These are phyloP conservation scores for Xylariaceae sp. DNA, from an alignment of 2,329 filamentous ascomycete genomes.

Conservation along the genomic window DNA sequence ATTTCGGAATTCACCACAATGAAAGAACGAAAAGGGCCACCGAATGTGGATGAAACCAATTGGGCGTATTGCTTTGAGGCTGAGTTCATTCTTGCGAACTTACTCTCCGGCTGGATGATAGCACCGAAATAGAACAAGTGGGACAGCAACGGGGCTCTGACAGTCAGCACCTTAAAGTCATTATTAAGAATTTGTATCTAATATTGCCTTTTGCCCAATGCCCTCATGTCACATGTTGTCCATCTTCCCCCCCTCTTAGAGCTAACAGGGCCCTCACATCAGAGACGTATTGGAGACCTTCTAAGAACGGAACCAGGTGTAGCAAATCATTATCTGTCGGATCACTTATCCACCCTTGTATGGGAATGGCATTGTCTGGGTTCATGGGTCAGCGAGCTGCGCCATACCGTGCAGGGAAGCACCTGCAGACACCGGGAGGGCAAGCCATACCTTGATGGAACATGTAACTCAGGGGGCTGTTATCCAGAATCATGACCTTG, in stretches of 20 bases:
- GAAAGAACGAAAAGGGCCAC: no score
- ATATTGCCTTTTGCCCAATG: conserved; percentile 5
- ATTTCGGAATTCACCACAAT: no score
- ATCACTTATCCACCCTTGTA: conserved; percentile 98
- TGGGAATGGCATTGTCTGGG: conserved; percentile 94
- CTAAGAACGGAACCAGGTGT: conserved; percentile 85
- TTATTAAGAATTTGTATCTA: conserved; percentile 17
- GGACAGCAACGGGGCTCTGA: no score
- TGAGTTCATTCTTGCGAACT: no score
- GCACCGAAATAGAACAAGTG: no score
- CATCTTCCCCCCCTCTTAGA: conserved; percentile 78
- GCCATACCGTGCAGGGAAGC: background rate
- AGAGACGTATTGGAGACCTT: conserved; percentile 92
- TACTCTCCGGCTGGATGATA: no score
- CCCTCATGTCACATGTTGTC: conserved; percentile 39
- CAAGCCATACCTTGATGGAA: conserved; percentile 79
- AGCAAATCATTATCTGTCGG: conserved; percentile 94
- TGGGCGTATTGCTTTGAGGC: no score
- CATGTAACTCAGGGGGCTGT: conserved; percentile 95
- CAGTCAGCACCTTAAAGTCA: conserved; percentile 1
- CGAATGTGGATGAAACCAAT: no score
- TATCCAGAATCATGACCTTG: conserved; percentile 98
- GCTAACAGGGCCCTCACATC: conserved; percentile 89
- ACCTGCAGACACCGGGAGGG: background rate
- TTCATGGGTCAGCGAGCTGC: conserved; percentile 15